Evolutionary conservation across 225 moss, liverwort and hornwort genomes (phyloP).

Genomic region (Bryum argenteum): DNA sequence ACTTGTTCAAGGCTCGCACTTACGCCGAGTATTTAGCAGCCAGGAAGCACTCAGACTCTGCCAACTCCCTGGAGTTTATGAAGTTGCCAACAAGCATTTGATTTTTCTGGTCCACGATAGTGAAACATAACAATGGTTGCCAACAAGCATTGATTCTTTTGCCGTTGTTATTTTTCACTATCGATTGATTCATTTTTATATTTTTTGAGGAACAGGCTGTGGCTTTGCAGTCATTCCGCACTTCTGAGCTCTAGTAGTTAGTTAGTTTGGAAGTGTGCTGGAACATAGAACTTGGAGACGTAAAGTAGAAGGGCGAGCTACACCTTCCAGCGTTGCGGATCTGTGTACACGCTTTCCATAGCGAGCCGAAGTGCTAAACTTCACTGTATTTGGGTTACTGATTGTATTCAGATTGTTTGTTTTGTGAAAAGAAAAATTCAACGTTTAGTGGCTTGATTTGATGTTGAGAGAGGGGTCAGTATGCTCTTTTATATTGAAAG

Average conservation of each 20-base stretch:
- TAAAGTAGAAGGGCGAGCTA: too few species aligned
- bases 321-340: too few species aligned
- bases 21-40: conserved; percentile 51
- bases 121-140: too few species aligned
- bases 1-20: conserved; percentile 50
- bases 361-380: too few species aligned
- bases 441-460: too few species aligned
- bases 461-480: too few species aligned
- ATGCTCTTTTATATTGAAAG: too few species aligned
- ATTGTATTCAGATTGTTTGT: too few species aligned
- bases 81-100: conserved; percentile 50
- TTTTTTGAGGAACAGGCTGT: not conserved
- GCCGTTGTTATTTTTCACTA: not conserved
- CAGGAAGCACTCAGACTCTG: conserved; percentile 41
- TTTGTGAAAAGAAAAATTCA: too few species aligned
- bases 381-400: too few species aligned
- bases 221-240: not conserved
- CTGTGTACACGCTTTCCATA: too few species aligned
- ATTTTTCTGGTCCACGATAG: not conserved
- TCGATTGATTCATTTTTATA: not conserved
- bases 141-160: not conserved
- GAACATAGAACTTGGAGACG: not conserved
- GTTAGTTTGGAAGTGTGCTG: not conserved
- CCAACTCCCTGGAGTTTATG: conserved; percentile 50
- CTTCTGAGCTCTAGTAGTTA: conserved; percentile 9